Evolutionary conservation across 352 stramenopile species (phyloP).

Genomic region (Pythium aphanidermatum): DNA sequence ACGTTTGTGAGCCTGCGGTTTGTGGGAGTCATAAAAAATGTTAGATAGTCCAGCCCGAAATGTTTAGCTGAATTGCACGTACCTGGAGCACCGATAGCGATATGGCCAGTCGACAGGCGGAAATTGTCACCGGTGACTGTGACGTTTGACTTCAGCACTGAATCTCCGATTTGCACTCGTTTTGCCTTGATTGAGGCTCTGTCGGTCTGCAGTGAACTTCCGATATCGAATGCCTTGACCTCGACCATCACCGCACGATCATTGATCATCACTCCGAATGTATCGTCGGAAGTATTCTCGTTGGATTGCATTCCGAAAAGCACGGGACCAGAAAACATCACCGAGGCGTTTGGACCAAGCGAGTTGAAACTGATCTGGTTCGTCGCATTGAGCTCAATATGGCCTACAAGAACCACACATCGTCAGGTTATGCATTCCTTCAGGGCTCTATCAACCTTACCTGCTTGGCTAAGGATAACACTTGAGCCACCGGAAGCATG

Average conservation of each 20-base stretch:
- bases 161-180: constrained; percentile 14
- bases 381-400: constrained; percentile 9
- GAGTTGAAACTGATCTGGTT: constrained; percentile 1
- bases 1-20: too few species aligned
- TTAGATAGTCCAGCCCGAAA: too few species aligned
- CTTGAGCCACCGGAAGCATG: too few species aligned
- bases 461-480: too few species aligned
- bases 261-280: background rate
- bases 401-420: background rate
- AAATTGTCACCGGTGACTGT: constrained; percentile 6
- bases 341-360: constrained; percentile 1
- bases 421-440: background rate
- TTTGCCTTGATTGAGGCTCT: constrained; percentile 1
- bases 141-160: constrained; percentile 2
- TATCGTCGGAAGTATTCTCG: background rate
- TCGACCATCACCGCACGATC: constrained; percentile 11
- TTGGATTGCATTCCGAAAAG: constrained; percentile 2
- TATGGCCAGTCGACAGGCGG: background rate
- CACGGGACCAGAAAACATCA: constrained; percentile 7
- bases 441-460: background rate
- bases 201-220: constrained; percentile 9
- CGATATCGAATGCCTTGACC: constrained; percentile 10
- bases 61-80: too few species aligned
- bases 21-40: too few species aligned
- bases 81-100: background rate